These are phyloP conservation scores for Trichoderma virens DNA, from an alignment of 495 filamentous ascomycete species.

Conservation along the genomic window DNA sequence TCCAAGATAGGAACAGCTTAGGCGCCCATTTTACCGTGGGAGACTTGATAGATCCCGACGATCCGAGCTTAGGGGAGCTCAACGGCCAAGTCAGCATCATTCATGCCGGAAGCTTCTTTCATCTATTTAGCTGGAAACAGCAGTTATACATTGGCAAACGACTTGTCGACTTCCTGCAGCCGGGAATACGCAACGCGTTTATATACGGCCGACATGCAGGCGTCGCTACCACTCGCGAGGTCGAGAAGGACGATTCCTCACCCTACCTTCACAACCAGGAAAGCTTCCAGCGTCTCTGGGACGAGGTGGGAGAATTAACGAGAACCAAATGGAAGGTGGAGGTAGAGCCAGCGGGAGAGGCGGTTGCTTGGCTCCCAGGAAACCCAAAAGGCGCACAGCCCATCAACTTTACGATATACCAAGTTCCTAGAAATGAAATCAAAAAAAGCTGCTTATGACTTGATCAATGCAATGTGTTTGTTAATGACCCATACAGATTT, in stretches of 20 bases:
- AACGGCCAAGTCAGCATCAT: constrained; percentile 30
- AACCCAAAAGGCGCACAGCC: not conserved
- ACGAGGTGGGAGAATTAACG: constrained; percentile 31
- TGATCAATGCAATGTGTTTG: not conserved
- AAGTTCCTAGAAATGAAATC: constrained; percentile 5
- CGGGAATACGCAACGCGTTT: constrained; percentile 26
- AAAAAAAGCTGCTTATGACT: not conserved
- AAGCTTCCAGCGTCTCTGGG: constrained; percentile 36
- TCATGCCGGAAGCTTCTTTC: constrained; percentile 38
- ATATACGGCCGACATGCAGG: constrained; percentile 37
- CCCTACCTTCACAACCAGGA: constrained; percentile 29
- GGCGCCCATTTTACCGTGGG: constrained; percentile 23
- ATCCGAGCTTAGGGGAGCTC: constrained; percentile 16
- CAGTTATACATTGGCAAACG: constrained; percentile 28
- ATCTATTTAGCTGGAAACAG: constrained; percentile 34
- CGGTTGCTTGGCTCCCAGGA: not conserved
- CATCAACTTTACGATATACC: constrained; percentile 8
- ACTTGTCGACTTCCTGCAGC: constrained; percentile 28
- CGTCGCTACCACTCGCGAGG: constrained; percentile 19
- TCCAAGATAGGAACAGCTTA: constrained; percentile 24
- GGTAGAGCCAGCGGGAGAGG: constrained; percentile 21
- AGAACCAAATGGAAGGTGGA: constrained; percentile 32
- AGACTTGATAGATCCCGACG: constrained; percentile 23
- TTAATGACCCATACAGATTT: not conserved
- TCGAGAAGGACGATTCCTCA: constrained; percentile 19